A percentile compares a stretch with the other conserved stretches of the same genome.
phyloP scores from a whole-genome alignment of 495 filamentous ascomycete genomes.

The Daldinia bambusicola region DNA sequence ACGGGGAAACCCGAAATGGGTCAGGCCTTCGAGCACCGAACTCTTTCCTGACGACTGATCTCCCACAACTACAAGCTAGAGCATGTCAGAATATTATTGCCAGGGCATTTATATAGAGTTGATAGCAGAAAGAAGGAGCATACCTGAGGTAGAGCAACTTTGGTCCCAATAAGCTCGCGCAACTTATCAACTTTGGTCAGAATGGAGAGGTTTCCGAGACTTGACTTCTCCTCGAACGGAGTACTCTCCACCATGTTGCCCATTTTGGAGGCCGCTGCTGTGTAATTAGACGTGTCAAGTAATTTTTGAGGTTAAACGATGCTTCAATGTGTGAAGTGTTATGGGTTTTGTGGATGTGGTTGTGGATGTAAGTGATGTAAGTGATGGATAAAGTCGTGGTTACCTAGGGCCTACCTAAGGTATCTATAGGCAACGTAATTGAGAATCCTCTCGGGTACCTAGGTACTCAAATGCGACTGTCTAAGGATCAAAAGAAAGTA shows the following conservation, averaged over 20 bases:
- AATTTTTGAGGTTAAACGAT: not conserved
- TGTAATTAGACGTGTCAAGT: not conserved
- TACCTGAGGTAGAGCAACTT: conserved; percentile 53
- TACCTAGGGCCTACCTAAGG: no score
- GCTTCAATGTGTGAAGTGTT: not conserved
- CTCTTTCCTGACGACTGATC: conserved; percentile 65
- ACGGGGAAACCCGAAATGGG: conserved; percentile 63
- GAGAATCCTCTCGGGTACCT: no score
- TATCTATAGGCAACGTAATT: no score
- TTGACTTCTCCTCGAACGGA: conserved; percentile 3
- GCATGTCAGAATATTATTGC: not conserved
- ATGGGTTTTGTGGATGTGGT: no score
- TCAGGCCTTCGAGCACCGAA: conserved; percentile 63
- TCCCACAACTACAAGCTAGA: conserved; percentile 59
- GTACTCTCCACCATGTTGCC: conserved; percentile 2
- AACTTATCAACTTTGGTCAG: conserved; percentile 53
- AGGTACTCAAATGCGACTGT: no score
- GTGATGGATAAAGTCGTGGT: no score
- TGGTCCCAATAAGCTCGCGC: conserved; percentile 54
- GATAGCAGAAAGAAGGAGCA: not conserved
- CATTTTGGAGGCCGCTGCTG: conserved; percentile 27
- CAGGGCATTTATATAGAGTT: not conserved
- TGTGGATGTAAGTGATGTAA: no score
- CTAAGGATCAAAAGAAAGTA: no score
- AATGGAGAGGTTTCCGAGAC: conserved; percentile 37